These are phyloP conservation scores for Xylaria nigripes DNA, from an alignment of 495 filamentous ascomycete genomes.

Conservation along the genomic window DNA sequence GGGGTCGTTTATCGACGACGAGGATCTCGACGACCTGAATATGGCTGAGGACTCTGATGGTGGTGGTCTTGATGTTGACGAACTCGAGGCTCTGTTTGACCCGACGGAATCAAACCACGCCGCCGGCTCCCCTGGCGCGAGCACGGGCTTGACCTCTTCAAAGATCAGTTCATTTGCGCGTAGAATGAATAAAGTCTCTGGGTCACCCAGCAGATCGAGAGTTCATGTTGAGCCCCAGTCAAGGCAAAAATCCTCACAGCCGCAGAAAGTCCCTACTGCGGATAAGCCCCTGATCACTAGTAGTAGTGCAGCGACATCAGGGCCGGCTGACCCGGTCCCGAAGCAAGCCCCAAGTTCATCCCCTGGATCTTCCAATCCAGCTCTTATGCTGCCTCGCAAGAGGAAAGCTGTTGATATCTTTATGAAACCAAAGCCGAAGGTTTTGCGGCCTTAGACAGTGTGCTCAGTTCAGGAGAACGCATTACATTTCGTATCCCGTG, in stretches of 20 bases:
- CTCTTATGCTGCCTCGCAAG: slow-evolving; percentile 13
- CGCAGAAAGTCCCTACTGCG: background rate
- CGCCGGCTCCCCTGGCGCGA: background rate
- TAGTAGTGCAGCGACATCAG: background rate
- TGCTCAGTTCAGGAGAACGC: no score
- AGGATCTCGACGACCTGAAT: slow-evolving; percentile 12
- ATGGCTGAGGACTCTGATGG: slow-evolving; percentile 1
- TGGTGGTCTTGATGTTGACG: slow-evolving; percentile 8
- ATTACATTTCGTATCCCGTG: no score
- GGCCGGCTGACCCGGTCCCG: no score
- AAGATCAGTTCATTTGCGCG: background rate
- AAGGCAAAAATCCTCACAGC: background rate
- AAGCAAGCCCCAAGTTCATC: no score
- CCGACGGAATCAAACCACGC: background rate
- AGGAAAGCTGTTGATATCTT: slow-evolving; percentile 29
- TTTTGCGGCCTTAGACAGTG: slow-evolving; percentile 8
- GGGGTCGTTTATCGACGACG: slow-evolving; percentile 16
- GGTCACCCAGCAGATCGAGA: background rate
- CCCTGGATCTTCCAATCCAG: slow-evolving; percentile 2
- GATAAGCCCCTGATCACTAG: background rate
- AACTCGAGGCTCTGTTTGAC: slow-evolving; percentile 9
- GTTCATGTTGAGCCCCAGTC: background rate
- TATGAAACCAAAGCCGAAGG: slow-evolving; percentile 24
- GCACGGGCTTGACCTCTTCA: background rate
- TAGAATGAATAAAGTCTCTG: background rate